Base-by-base conservation (phyloP, 1,284 basidiomycete genomes). In the Tilletia setariae region DNA sequence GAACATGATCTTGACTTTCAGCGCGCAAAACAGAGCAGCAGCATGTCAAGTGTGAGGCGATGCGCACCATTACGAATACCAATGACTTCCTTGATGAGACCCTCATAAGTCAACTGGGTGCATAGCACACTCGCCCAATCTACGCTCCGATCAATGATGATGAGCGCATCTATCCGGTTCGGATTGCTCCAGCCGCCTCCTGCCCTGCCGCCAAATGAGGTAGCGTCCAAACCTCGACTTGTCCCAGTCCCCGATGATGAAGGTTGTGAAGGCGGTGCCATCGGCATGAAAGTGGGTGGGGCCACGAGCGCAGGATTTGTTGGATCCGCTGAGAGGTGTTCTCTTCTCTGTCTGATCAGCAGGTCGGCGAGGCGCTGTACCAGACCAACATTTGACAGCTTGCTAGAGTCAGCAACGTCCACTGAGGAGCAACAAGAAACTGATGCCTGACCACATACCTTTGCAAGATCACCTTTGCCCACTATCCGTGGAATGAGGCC, bases 81-180 rank as follows among this genome's bases (percentile, higher is more conserved):
- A 59, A 97, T 85, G 51, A 93, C 85, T 82, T 98, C 96, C 78
- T 98, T 95, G n/a, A 98, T 86, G 53, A 99, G 89, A 19, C 96
- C 96, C 82, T 97, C 90, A 78, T 98, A 99, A 0, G 96, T 99
- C 67, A 98, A 85, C 79, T 98, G 95, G 0, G 95, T 98, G 61
- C 95, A 89, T 66, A 98, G 86, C 0, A 95, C 94, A 0, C 95
- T 97, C 66, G 96, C 89, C 89, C 97, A 91, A 82, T 98, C 96
- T n/a, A 92, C 89, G 53, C 89, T 88, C 64, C 96, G 88, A 82
- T 99, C 96, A 67, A 98, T 79, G 51, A 98, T 87, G 74, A 98
- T 89, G 68, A 98, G 84, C 23, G 89, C 90, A 81, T 99, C 96
- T 67, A 98, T 61, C 13, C 56, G 56, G 19, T 61, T 61, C 13